Base-by-base conservation (phyloP, 768 basidiomycete species). In the Collybia nuda region DNA sequence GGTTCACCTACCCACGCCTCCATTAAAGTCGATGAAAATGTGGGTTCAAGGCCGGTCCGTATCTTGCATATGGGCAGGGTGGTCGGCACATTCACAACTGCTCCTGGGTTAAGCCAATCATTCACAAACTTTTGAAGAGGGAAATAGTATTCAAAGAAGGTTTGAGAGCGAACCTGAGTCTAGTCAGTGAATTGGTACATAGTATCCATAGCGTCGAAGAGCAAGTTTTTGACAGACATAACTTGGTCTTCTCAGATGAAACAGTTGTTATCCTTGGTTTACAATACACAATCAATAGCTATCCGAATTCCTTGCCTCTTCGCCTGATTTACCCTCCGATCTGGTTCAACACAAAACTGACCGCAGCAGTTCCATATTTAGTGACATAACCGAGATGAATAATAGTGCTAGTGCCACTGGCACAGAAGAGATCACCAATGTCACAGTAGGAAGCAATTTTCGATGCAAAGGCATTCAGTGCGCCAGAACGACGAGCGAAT, bases 311-410 rank as follows among this genome's bases (percentile, higher is more conserved):
- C n/a, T n/a, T n/a, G n/a, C n/a, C n/a, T n/a, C n/a, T n/a, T n/a
- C n/a, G n/a, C n/a, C n/a, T n/a, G n/a, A n/a, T 14, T 32, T 49
- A 67, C 35, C 62, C 65, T 1, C 65, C 65, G 37, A 67, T 67
- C 48, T 56, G 59, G 17, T 47, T 36, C 18, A 67, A 49, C 26
- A 67, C 61, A 43, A 67, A 67, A 19, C 52, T 55, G 15, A 61
- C 54, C 35, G 63, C 64, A 18, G 59, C 51, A 41, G 59, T 56
- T 40, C 64, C 64, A 37, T 67, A 59, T 43, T 60, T 57, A 42
- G 58, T 44, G 17, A 65, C 58, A 50, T 67, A 67, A 1, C 62
- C 62, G 47, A 62, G 44, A 29, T 62, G 61, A 26, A 58, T 56
- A n/a, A 41, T 19, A 3, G 56, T 17, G 24, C 60, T 47, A 14